Evolutionary conservation across 23 red algal genomes (phyloP).

Genomic region (Agarophyton chilense): DNA sequence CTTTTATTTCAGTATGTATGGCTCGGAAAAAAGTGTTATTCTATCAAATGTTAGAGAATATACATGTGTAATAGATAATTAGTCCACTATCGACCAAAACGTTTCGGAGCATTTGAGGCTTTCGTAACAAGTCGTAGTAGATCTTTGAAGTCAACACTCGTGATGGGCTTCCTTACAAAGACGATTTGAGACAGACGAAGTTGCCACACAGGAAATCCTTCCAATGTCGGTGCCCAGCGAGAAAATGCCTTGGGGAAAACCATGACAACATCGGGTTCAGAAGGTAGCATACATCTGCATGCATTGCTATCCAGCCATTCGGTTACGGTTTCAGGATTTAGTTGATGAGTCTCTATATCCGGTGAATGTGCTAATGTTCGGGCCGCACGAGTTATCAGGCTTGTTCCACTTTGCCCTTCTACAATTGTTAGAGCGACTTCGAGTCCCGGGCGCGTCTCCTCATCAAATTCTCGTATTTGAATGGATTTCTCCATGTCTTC

Average conservation of each 20-base stretch:
- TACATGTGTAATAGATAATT: conserved; percentile 6
- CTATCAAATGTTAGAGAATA: background rate
- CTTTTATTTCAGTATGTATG: background rate
- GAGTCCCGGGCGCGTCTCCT: background rate
- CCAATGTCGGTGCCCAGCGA: background rate
- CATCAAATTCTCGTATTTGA: background rate
- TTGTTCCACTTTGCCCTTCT: background rate
- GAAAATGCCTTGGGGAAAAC: conserved; percentile 19
- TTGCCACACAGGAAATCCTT: conserved; percentile 60
- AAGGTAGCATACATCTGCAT: background rate
- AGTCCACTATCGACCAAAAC: conserved; percentile 51
- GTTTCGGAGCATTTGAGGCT: conserved; percentile 47
- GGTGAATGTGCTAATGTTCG: background rate
- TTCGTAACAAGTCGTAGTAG: conserved; percentile 6
- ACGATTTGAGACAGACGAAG: conserved; percentile 55
- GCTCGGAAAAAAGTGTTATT: background rate
- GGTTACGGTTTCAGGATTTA: background rate
- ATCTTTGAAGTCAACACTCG: background rate
- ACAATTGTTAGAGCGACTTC: conserved; percentile 10
- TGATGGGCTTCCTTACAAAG: background rate
- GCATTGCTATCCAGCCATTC: conserved; percentile 36
- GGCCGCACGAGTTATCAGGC: conserved; percentile 1
- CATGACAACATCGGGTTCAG: conserved; percentile 57
- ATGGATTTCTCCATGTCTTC: background rate
- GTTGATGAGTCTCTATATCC: background rate